These are phyloP conservation scores for Vickermania spadyakhi DNA, from an alignment of 208 protist genomes.

Conservation along the genomic window DNA sequence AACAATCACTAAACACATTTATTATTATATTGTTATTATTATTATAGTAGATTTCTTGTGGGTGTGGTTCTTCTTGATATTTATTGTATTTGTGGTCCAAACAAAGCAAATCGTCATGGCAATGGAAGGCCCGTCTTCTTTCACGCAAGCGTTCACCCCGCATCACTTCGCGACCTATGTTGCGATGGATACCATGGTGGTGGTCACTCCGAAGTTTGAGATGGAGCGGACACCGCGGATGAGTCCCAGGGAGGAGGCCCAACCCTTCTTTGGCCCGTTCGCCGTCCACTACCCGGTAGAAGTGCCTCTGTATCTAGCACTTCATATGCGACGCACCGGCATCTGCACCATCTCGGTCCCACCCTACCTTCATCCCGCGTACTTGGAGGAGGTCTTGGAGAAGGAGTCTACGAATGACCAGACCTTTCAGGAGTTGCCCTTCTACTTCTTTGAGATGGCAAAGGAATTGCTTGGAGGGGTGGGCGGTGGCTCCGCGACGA, in stretches of 20 bases:
- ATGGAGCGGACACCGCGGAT: conserved; percentile 34
- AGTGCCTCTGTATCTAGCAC: conserved; percentile 78
- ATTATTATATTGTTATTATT: too few relatives aligned
- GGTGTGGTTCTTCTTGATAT: too few relatives aligned
- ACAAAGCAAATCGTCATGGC: too few relatives aligned
- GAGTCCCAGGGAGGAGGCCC: too few relatives aligned
- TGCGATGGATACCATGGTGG: conserved; percentile 62
- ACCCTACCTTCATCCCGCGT: conserved; percentile 37
- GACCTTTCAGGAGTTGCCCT: conserved; percentile 71
- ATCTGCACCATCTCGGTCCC: conserved; percentile 64
- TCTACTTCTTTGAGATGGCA: conserved; percentile 84
- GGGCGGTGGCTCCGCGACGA: neutral
- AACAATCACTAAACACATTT: too few relatives aligned
- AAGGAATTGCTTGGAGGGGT: conserved; percentile 25
- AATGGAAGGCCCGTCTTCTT: too few relatives aligned
- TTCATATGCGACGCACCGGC: conserved; percentile 75
- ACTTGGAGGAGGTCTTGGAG: conserved; percentile 43
- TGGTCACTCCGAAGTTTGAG: conserved; percentile 71
- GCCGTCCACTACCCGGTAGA: conserved; percentile 63
- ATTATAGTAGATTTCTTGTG: too few relatives aligned
- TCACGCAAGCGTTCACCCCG: conserved; percentile 56
- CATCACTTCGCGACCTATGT: conserved; percentile 78
- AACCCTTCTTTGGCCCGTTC: conserved; percentile 71
- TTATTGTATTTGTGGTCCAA: too few relatives aligned
- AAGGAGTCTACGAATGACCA: conserved; percentile 52